Base-by-base conservation (phyloP, 768 basidiomycete genomes). In the Collybia nuda region DNA sequence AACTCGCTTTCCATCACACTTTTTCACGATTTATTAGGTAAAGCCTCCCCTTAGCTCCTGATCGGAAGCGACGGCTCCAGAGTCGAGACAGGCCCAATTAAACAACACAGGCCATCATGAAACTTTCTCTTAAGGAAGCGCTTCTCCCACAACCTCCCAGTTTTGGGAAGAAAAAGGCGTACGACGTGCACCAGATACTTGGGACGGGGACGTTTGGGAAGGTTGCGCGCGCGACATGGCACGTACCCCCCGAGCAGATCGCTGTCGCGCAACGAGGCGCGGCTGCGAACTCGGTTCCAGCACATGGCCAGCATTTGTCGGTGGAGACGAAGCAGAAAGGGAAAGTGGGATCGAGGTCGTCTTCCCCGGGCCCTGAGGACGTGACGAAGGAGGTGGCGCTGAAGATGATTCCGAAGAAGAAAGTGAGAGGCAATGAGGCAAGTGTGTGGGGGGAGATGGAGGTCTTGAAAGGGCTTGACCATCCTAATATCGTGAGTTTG, bases 381-480 rank as follows among this genome's bases (percentile, higher is more conserved):
- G 59, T 80, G 14, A 79, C 72, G 14, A 85, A 90, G 62, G 87
- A 90, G 5, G 90, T 93, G 2, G 91, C 90, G 5, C 70, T 89
- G 57, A 97, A 97, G 71, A 81, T 95, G 52, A 97, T 99, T 50
- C 79, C 89, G 5, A 98, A 98, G 81, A 95, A 96, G 72, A 90
- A 91, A 59, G 92, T 97, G 47, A 93, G 93, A 66, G 90, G 91
- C 8, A 92, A 95, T 59, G 92, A 95, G 64, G 79, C 74, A 39
- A 84, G 82, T 46, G 93, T 98, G 0, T 93, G 91, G 84, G 81
- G 84, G 6, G 97, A 99, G 72, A 96, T 98, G 87, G 84, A 92
- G 44, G 90, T 98, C 0, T 67, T 99, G 51, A 87, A 87, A 62
- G 93, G 88, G 0, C 71, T 98, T 44, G 81, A 95, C 62, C 95